Evolutionary conservation across 371 early-diverging fungal genomes (phyloP).

Genomic region (Mucor velutinosus): DNA sequence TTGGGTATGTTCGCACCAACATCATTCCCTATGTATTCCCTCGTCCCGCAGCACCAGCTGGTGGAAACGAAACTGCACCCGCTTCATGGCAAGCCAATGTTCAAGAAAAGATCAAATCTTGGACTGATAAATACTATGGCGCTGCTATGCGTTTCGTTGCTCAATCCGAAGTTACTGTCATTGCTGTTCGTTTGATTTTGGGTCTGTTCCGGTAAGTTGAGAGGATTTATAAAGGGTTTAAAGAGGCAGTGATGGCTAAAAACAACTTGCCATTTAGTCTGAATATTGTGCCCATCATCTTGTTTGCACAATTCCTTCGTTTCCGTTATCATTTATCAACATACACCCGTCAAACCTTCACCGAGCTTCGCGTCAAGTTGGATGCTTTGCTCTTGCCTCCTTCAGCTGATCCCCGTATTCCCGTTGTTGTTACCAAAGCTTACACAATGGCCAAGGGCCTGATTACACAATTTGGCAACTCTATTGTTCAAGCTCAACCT

Average conservation of each 20-base stretch:
- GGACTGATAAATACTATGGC: conserved; percentile 72
- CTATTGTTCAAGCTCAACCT: conserved; percentile 56
- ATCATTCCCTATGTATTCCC: conserved; percentile 75
- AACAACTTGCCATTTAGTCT: conserved; percentile 36
- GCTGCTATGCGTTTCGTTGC: conserved; percentile 76
- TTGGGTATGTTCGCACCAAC: conserved; percentile 77
- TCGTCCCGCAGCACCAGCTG: conserved; percentile 45
- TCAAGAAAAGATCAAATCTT: conserved; percentile 61
- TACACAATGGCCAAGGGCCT: conserved; percentile 58
- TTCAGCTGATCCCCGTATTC: conserved; percentile 58
- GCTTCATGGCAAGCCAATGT: conserved; percentile 52
- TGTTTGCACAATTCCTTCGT: conserved; percentile 84
- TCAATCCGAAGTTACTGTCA: conserved; percentile 77
- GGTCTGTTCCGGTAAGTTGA: conserved; percentile 63
- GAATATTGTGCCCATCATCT: conserved; percentile 72
- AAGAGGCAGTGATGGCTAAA: neutral
- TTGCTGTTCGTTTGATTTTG: conserved; percentile 72
- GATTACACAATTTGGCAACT: conserved; percentile 59
- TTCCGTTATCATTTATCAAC: conserved; percentile 82
- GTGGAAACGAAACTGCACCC: conserved; percentile 19
- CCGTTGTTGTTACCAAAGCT: conserved; percentile 56
- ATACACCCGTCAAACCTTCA: conserved; percentile 68
- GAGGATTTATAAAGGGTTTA: neutral
- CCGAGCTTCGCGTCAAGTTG: conserved; percentile 52
- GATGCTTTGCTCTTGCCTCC: conserved; percentile 59